Evolutionary conservation across 23 red algal genomes (phyloP), one percentile per base, ranked within the genome.

Genomic region (Gracilaria vermiculophylla): DNA sequence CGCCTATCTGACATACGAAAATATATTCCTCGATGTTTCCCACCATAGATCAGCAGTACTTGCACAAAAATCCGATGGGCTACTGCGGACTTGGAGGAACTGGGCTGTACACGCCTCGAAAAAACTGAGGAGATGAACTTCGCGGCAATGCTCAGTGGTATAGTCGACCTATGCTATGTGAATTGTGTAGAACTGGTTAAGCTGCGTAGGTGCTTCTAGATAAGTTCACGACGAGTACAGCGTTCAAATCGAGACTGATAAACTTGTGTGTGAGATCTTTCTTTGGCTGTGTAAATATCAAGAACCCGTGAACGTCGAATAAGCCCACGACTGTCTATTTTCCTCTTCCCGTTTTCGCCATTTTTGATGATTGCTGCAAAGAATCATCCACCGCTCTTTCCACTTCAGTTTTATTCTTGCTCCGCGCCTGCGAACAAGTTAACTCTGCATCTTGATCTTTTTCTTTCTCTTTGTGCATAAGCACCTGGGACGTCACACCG

Each of bases 31-130:
- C 24, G 5, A 13, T n/a, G 14, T 32, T 10, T 13, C 3, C 21
- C 14, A 2, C 7, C n/a, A 81, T 72, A 89, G 84, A 97, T 62
- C 95, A 97, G 51, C 95, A 97, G 77, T 97, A 97, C 61, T 45
- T 97, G 49, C 84, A 90, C 9, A 93, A 92, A 69, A 97, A 97
- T 41, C 95, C 95, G 19, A 76, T 61, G 36, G 92, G 92, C 21
- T 95, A 95, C 57, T 95, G 92, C 57, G 81, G 81, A 11, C 61
- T 85, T 40, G 81, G 69, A 23, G 92, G 92, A 29, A 95, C 92
- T 12, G 92, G 92, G 16, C 56, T 89, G 65, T 95, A 95, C 72
- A 50, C 42, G 10, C 84, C 92, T 9, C 47, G 42, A 28, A 64
- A 36, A 11, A 64, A 36, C 29, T 35, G 64, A 88, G 37, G 33